Percentiles rank a stretch among this genome's conserved stretches.
Evolutionary conservation across 176 grass and related monocot species (phyloP).

Genomic region (Miscanthus lutarioriparius): DNA sequence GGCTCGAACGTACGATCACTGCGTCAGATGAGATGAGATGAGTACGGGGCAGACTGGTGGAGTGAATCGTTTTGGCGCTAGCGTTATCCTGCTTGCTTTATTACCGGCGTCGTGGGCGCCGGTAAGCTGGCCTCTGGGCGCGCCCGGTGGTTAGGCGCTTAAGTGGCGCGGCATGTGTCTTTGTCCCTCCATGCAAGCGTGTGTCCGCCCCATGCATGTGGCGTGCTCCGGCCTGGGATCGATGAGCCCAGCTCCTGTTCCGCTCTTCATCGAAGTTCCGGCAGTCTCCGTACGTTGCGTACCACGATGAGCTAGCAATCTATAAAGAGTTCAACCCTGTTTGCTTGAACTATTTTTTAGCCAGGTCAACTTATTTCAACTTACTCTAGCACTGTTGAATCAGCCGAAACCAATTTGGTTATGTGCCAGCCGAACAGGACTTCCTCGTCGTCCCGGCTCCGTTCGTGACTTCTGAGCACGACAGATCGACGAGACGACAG

Average conservation of each 20-base stretch:
- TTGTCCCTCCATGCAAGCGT: background rate
- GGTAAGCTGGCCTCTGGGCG: background rate
- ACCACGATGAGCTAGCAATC: too few species aligned
- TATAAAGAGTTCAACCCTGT: too few species aligned
- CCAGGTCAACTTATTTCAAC: too few species aligned
- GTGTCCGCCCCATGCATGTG: background rate
- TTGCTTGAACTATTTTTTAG: too few species aligned
- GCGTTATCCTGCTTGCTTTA: background rate
- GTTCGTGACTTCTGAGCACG: too few species aligned
- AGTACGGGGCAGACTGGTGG: background rate
- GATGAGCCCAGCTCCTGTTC: background rate
- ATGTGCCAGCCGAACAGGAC: too few species aligned
- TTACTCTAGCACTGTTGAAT: too few species aligned
- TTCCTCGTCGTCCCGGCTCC: too few species aligned
- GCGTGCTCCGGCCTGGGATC: background rate
- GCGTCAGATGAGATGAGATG: background rate
- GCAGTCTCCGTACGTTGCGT: background rate
- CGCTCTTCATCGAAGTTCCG: background rate
- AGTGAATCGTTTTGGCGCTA: background rate
- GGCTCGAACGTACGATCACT: background rate
- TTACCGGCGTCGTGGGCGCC: background rate
- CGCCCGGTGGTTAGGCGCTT: slow-evolving; percentile 37
- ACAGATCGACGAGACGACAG: too few species aligned
- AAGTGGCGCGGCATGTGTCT: slow-evolving; percentile 17
- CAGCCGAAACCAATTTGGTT: too few species aligned